Evolutionary conservation across 1,284 basidiomycete species (phyloP).

Genomic region (Naganishia cerealis): DNA sequence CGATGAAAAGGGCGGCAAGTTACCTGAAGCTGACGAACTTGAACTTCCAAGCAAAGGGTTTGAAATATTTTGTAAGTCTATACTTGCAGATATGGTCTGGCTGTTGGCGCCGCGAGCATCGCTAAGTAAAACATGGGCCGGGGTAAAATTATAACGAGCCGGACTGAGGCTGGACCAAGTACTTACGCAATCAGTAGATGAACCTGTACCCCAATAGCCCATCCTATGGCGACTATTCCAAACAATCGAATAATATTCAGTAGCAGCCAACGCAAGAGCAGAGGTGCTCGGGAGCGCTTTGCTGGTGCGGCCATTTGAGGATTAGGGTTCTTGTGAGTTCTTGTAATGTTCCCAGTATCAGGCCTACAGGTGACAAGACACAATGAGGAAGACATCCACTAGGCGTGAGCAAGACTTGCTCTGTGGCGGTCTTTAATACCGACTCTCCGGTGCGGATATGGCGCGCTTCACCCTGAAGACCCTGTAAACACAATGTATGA

Average conservation of each 20-base stretch:
- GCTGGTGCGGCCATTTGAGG: not conserved
- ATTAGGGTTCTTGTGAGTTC: not conserved
- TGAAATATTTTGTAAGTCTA: not conserved
- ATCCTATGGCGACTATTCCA: slow-evolving; percentile 16
- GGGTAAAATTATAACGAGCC: not conserved
- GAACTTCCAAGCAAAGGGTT: not conserved
- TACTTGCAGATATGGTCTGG: not conserved
- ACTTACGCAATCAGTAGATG: slow-evolving; percentile 22
- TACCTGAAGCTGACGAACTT: not conserved
- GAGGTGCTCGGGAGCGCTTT: not conserved
- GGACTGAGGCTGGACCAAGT: not conserved
- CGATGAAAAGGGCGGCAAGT: not conserved
- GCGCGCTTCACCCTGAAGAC: not conserved
- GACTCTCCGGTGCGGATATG: not conserved
- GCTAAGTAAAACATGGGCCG: not conserved
- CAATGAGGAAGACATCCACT: not conserved
- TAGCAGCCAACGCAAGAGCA: slow-evolving; percentile 17
- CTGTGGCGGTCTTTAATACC: not conserved
- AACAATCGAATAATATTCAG: slow-evolving; percentile 24
- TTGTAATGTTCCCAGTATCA: not conserved
- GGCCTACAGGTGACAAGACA: not conserved
- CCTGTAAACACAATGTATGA: not conserved
- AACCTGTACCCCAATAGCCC: slow-evolving; percentile 21
- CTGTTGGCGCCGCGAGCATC: not conserved
- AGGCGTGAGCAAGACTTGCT: not conserved